A percentile compares a stretch with the other conserved stretches of the same genome.
Evolutionary conservation across 129 eudicot species (phyloP).

Genomic region (Solidago caesia): DNA sequence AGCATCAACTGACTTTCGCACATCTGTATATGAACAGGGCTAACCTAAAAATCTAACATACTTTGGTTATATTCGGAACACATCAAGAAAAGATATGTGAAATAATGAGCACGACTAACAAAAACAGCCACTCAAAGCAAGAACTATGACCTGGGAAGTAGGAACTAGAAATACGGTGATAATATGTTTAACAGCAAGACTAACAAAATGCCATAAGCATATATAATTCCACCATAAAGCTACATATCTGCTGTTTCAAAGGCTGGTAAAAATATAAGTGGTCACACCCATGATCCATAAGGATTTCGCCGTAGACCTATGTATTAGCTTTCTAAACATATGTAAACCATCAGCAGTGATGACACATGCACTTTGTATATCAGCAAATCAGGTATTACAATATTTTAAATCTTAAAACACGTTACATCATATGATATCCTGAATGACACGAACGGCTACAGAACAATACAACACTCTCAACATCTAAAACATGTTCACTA

Average conservation of each 20-base stretch:
- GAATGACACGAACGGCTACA: slow-evolving; percentile 20
- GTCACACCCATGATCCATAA: neutral
- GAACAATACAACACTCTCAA: slow-evolving; percentile 16
- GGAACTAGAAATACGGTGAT: neutral
- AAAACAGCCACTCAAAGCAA: neutral
- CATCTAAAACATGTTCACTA: slow-evolving; percentile 36
- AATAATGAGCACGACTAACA: neutral
- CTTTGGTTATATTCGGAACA: neutral
- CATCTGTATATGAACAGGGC: neutral
- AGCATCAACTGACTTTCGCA: neutral
- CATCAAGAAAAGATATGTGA: neutral
- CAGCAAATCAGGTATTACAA: slow-evolving; percentile 37
- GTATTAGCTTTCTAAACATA: slow-evolving; percentile 8
- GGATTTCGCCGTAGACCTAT: neutral
- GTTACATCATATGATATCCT: slow-evolving; percentile 30
- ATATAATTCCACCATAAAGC: neutral
- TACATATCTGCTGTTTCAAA: slow-evolving; percentile 10
- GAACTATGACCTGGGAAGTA: slow-evolving; percentile 5
- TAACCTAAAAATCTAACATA: slow-evolving; percentile 2
- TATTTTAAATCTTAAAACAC: slow-evolving; percentile 29
- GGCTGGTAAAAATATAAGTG: neutral
- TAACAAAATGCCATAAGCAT: neutral
- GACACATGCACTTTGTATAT: slow-evolving; percentile 28
- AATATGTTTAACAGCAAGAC: neutral
- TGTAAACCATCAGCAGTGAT: slow-evolving; percentile 4